These are phyloP conservation scores for Penicillium sp. DNA, from an alignment of 2,329 filamentous ascomycete species.

Conservation along the genomic window DNA sequence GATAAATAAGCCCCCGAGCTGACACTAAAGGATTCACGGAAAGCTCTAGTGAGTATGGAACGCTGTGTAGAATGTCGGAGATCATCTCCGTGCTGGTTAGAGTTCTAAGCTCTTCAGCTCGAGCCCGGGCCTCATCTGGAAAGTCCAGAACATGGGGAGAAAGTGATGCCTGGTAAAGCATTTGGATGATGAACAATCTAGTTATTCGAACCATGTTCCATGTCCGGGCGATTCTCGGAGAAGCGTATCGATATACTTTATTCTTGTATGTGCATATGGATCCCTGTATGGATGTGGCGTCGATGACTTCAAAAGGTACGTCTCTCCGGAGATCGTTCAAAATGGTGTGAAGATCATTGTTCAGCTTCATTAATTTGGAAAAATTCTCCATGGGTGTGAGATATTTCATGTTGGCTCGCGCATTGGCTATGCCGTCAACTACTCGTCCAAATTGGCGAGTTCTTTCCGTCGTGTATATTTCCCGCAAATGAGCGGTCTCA, in stretches of 20 bases:
- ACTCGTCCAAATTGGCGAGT: conserved; percentile 1
- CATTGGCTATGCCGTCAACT: background rate
- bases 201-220: conserved; percentile 2
- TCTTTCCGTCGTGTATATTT: background rate
- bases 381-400: background rate
- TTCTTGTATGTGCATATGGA: background rate
- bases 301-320: background rate
- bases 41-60: background rate
- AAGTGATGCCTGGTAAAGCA: background rate
- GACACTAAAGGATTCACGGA: background rate
- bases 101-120: background rate
- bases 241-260: conserved; percentile 1
- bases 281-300: background rate
- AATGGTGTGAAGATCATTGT: background rate
- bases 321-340: background rate
- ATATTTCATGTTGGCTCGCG: background rate
- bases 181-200: background rate
- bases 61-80: background rate
- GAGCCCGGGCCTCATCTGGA: background rate
- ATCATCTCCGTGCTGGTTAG: background rate
- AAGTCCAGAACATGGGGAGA: background rate
- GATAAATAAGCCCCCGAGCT: background rate
- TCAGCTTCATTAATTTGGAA: background rate
- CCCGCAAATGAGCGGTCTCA: background rate
- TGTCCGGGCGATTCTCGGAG: background rate